Percentiles rank a stretch among this genome's conserved stretches.
These are phyloP conservation scores for Penicillium palitans DNA, from an alignment of 2,329 filamentous ascomycete species.

Conservation along the genomic window DNA sequence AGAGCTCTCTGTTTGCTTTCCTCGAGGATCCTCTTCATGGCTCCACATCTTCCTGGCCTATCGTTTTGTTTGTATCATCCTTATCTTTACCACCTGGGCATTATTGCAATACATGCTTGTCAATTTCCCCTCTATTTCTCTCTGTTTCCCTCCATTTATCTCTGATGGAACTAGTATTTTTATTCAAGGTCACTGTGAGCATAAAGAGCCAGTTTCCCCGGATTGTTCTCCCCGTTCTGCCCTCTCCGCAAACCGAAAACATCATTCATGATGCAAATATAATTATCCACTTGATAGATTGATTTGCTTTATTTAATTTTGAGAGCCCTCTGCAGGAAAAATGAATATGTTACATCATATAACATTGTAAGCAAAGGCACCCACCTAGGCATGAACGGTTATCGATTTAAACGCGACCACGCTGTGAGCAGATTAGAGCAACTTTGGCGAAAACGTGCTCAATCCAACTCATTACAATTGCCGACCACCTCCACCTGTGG, in stretches of 20 bases:
- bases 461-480: neutral
- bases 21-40: no score
- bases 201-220: neutral
- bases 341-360: neutral
- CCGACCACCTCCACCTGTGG: neutral
- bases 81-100: no score
- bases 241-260: neutral
- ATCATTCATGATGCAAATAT: neutral
- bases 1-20: neutral
- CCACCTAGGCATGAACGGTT: no score
- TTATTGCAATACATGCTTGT: no score
- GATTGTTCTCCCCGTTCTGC: neutral
- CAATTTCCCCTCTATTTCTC: no score
- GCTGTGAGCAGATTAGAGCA: neutral
- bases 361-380: neutral
- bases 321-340: accelerated
- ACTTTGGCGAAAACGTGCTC: neutral
- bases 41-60: no score
- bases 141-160: no score
- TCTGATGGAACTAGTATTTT: no score
- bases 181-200: neutral
- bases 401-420: neutral
- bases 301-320: neutral
- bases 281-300: no score
- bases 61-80: no score